Conservation (phyloP, 2,329 filamentous ascomycete genomes). For the Sclerotinia nivalis region DNA sequence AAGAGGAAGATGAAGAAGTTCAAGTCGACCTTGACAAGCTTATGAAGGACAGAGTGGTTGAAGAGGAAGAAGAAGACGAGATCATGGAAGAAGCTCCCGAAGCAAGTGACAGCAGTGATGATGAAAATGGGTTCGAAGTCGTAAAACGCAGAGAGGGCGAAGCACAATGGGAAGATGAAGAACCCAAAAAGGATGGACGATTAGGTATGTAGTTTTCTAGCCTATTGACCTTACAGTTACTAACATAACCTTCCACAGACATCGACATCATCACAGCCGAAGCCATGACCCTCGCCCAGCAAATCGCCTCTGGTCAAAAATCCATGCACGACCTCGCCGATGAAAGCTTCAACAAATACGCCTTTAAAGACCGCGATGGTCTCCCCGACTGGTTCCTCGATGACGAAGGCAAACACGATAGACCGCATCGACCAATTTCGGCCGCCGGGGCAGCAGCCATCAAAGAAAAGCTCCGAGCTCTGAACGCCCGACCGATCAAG, state of each 20-base stretch:
- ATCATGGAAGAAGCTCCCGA: constrained; percentile 28
- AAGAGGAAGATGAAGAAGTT: constrained; percentile 47
- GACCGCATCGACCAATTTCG: constrained; percentile 82
- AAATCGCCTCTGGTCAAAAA: constrained; percentile 83
- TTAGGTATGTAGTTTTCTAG: constrained; percentile 47
- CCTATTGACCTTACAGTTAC: constrained; percentile 8
- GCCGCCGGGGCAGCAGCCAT: constrained; percentile 89
- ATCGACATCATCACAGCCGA: constrained; percentile 99
- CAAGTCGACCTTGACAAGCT: constrained; percentile 43
- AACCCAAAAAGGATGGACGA: constrained; percentile 62
- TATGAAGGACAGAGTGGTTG: constrained; percentile 32
- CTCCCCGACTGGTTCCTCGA: constrained; percentile 98
- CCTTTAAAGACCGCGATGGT: constrained; percentile 87
- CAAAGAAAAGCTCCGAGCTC: constrained; percentile 87
- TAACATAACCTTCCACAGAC: constrained; percentile 52
- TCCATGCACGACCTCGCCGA: constrained; percentile 79
- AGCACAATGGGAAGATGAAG: constrained; percentile 66
- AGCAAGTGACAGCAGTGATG: constrained; percentile 34
- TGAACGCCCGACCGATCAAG: constrained; percentile 97
- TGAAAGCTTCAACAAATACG: constrained; percentile 89
- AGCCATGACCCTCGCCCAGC: constrained; percentile 95
- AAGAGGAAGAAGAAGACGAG: constrained; percentile 40
- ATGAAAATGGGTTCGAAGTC: constrained; percentile 61
- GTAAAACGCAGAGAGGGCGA: constrained; percentile 54
- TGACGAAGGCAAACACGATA: constrained; percentile 83